Conservation (phyloP, 1,284 basidiomycete genomes). For the Blastosporella zonata region DNA sequence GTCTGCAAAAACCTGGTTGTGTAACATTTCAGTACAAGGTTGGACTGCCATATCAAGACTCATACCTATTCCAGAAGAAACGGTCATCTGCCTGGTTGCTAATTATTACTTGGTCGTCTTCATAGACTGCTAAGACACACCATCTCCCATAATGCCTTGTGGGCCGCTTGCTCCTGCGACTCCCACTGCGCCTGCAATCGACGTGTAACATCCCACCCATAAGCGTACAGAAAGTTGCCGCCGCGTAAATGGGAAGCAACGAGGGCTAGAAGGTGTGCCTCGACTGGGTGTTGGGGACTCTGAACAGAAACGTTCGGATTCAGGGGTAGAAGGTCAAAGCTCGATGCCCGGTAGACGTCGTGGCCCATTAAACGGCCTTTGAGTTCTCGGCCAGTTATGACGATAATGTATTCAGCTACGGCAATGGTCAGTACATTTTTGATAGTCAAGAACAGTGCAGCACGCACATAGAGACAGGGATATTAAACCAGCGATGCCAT, state of each 20-base stretch:
- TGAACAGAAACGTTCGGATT: conserved; percentile 65
- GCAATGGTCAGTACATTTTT: conserved; percentile 7
- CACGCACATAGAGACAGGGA: conserved; percentile 79
- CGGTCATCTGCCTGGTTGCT: conserved; percentile 78
- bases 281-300: conserved; percentile 76
- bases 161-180: conserved; percentile 44
- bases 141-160: conserved; percentile 71
- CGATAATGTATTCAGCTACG: conserved; percentile 89
- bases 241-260: conserved; percentile 83
- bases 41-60: conserved; percentile 21
- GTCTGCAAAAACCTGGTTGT: conserved; percentile 63
- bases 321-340: conserved; percentile 91
- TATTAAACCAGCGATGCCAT: conserved; percentile 86
- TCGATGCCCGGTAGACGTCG: conserved; percentile 86
- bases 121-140: conserved; percentile 35
- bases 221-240: conserved; percentile 88
- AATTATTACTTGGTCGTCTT: conserved; percentile 8
- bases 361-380: conserved; percentile 81
- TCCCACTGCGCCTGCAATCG: conserved; percentile 84
- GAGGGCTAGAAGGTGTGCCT: conserved; percentile 84
- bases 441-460: conserved; percentile 1
- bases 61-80: conserved; percentile 97
- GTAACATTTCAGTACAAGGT: conserved; percentile 11
- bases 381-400: conserved; percentile 83
- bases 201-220: conserved; percentile 89